Evolutionary conservation across 495 filamentous ascomycete species (phyloP).

Genomic region (Hyaloscypha variabilis): DNA sequence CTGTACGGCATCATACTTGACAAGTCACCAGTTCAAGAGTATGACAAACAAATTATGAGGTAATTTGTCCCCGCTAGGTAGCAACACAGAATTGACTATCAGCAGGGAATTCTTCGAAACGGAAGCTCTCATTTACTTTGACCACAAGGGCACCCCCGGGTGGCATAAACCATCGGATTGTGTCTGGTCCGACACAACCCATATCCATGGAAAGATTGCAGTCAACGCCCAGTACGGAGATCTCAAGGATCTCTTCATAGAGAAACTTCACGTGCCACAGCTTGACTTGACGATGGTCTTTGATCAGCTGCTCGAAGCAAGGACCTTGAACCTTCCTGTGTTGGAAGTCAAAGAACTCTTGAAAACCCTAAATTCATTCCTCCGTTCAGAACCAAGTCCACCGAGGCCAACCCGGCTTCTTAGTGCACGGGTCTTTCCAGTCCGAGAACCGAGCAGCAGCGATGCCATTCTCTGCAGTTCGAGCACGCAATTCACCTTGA

Average conservation of each 20-base stretch:
- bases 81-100: neutral
- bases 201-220: neutral
- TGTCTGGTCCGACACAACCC: neutral
- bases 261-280: neutral
- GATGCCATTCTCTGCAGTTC: neutral
- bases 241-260: neutral
- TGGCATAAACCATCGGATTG: neutral
- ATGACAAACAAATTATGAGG: neutral
- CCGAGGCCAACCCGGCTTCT: neutral
- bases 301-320: neutral
- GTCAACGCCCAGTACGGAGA: neutral
- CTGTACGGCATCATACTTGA: neutral
- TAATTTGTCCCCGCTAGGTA: neutral
- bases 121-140: neutral
- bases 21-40: neutral
- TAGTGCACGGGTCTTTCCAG: neutral
- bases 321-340: neutral
- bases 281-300: neutral
- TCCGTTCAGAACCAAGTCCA: neutral
- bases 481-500: conserved; percentile 3
- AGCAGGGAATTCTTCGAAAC: neutral
- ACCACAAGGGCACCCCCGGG: neutral
- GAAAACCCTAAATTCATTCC: neutral
- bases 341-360: neutral
- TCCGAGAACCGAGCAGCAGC: neutral